Base-by-base conservation (phyloP, 2,329 filamentous ascomycete species). In the Cercospora sojina region DNA sequence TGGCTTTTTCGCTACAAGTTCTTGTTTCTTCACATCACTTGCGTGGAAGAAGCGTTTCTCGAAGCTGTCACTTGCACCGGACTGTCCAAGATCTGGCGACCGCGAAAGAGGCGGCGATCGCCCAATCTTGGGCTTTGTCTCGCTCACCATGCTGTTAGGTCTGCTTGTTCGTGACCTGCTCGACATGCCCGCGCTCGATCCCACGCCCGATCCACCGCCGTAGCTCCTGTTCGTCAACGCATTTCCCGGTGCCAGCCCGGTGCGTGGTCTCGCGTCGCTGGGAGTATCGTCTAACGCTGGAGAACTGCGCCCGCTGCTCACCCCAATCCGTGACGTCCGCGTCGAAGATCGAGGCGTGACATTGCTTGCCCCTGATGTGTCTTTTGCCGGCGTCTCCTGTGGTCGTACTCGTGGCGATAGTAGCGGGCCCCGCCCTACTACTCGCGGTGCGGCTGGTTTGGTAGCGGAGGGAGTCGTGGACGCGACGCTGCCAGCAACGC, bases 31-130 rank as follows among this genome's bases (percentile, higher is more conserved):
- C 43, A 86, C 90, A 72, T 97, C 92, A 77, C 89, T 92, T 29
- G 93, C 95, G 77, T 96, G 93, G 78, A 99, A 97, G 84, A 98
- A 98, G 81, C 92, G 94, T 62, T 89, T 80, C 20, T 79, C 79
- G 41, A 75, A 74, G 55, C 76, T 77, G 72, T 72, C 41, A 47
- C 58, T 25, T 23, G 53, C 55, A 16, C 64, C 59, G n/a, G 51
- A 51, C 6, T 56, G 60, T 57, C 49, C 51, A 5, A 77, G 68
- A 49, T 76, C 74, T 31, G 70, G 58, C 77, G 80, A 64, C 71
- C 77, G 60, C 76, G 79, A 62, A 70, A 76, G 20, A 73, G 77
- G 35, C 72, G 78, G 71, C 20, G 61, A 66, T 13, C 38, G 43
- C 38, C 61, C 68, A 64, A 77, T 76, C 20, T 65, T 66, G 32